Evolutionary conservation across 805 yeast species (phyloP), one percentile per base, ranked within the genome.

Genomic region (Yamadazyma olivae): DNA sequence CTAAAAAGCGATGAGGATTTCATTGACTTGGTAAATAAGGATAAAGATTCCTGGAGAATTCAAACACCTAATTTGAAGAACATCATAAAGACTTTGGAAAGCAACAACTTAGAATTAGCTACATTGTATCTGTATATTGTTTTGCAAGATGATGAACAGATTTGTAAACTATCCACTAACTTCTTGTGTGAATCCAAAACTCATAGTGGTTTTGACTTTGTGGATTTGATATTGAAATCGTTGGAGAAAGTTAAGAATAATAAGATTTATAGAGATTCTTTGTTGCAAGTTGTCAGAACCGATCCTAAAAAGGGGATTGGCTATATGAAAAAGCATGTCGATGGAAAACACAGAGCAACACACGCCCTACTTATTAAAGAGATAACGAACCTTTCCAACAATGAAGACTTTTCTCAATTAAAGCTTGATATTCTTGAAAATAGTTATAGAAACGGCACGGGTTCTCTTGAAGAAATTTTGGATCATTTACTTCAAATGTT

Each of bases 401-500:
- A 51, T 17, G 57, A 51, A 10, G 56, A 47, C 20, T 57, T 63
- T 36, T 40, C 61, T 0, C 40, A 47, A 1, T 51, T 67, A 9
- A 61, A 57, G 35, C 49, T 64, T 10, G 71, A 67, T 26, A 57
- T 57, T 31, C 43, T 63, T 15, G 71, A 67, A 40, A 49, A 57
- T 16, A 32, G 54, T 0, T 56, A 56, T 30, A 13, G 40, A 14
- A 64, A 58, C 9, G 45, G 41, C 9, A 34, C 36, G 3, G 37
- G 36, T 6, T 30, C 41, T 5, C 23, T 46, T 6, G 44, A 46
- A 13, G 70, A 64, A 32, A 50, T 67, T 12, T 20, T 56, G 6
- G 32, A 31, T 0, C 66, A 62, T 32, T 42, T 61, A 12, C 17
- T 50, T 12, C 50, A 41, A n/a, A 44, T 50, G 32, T 27, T 63